These are phyloP conservation scores for Saccharomycopsis olivae DNA, from an alignment of 805 yeast species.

Conservation along the genomic window DNA sequence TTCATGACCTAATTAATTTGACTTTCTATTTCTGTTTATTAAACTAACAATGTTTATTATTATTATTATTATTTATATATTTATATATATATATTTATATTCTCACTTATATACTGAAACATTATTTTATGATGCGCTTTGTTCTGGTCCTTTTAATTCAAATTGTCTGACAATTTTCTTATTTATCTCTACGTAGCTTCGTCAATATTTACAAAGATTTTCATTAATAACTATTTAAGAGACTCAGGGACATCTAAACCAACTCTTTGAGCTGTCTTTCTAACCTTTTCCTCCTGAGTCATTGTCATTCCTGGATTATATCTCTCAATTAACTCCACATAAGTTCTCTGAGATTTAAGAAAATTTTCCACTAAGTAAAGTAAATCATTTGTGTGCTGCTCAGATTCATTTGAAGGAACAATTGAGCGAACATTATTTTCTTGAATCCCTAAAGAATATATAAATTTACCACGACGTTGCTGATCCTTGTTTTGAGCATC, in stretches of 20 bases:
- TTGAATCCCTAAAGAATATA: slow-evolving; percentile 3
- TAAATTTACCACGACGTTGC: background rate
- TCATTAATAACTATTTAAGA: background rate
- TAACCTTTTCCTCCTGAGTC: slow-evolving; percentile 68
- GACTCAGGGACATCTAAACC: slow-evolving; percentile 61
- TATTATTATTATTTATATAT: too few species aligned
- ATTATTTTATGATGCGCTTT: too few species aligned
- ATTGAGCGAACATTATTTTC: background rate
- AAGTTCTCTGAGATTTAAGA: slow-evolving; percentile 62
- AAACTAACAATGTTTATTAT: too few species aligned
- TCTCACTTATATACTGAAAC: too few species aligned
- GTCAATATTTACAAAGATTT: too few species aligned
- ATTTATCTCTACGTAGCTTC: too few species aligned
- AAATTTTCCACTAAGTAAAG: slow-evolving; percentile 51
- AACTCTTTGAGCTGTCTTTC: slow-evolving; percentile 77
- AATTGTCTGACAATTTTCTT: too few species aligned
- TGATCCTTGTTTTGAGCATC: background rate
- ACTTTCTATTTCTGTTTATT: too few species aligned
- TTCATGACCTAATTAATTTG: too few species aligned
- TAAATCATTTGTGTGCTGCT: slow-evolving; percentile 24
- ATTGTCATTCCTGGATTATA: slow-evolving; percentile 78
- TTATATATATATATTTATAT: too few species aligned
- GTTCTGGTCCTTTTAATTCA: too few species aligned
- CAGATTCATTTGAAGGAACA: background rate
- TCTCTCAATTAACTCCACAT: slow-evolving; percentile 68